phyloP scores from a whole-genome alignment of 305 asterid genomes.

The Solanum hybrid region DNA sequence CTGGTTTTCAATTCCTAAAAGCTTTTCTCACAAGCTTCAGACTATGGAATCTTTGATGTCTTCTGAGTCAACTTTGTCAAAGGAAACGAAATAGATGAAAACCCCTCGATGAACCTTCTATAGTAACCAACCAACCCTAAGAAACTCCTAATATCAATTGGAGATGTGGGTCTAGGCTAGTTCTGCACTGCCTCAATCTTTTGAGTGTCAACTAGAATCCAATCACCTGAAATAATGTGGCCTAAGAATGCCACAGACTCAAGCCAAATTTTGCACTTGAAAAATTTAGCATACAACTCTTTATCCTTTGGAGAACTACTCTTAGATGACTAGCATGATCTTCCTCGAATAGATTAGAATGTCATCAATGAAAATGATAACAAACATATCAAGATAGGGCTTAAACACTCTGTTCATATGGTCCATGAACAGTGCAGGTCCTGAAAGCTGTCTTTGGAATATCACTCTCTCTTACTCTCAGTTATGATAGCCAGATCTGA shows the following conservation, averaged over 20 bases:
- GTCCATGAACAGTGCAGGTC: background rate
- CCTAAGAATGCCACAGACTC: too few species aligned
- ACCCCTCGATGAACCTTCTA: background rate
- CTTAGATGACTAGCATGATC: background rate
- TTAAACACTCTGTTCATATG: background rate
- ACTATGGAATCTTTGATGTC: background rate
- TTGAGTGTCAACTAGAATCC: too few species aligned
- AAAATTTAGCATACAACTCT: too few species aligned
- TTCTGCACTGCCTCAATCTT: background rate
- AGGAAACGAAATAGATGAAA: background rate
- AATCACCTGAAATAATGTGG: too few species aligned
- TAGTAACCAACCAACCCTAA: background rate
- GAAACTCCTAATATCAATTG: background rate
- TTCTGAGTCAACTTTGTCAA: background rate
- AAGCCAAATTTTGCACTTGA: background rate
- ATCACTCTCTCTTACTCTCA: background rate
- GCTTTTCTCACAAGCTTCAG: background rate
- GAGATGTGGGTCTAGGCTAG: background rate
- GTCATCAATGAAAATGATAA: background rate
- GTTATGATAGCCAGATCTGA: background rate
- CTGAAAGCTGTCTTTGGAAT: background rate
- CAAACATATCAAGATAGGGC: background rate
- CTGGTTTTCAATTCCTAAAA: background rate
- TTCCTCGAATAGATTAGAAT: background rate
- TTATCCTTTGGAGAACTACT: background rate